Evolutionary conservation across 2,329 filamentous ascomycete species (phyloP).

Genomic region (Cladosporium velox): DNA sequence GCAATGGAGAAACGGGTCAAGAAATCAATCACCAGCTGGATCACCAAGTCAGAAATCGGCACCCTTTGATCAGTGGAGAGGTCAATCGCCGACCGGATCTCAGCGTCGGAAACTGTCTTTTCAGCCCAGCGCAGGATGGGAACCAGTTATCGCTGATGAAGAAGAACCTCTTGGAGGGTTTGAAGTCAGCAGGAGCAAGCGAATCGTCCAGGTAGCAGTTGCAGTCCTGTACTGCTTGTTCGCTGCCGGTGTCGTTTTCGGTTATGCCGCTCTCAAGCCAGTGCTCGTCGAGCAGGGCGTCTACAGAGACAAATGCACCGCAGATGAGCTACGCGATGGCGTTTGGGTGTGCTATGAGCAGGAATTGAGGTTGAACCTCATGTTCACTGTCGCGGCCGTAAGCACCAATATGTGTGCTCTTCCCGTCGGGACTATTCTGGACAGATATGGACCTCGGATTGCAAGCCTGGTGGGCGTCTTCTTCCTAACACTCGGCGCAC

Average conservation of each 20-base stretch:
- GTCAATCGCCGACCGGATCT: slow-evolving; percentile 38
- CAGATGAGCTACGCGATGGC: slow-evolving; percentile 52
- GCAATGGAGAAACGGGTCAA: slow-evolving; percentile 23
- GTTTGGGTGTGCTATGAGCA: slow-evolving; percentile 60
- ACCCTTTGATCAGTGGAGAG: slow-evolving; percentile 27
- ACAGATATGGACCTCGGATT: slow-evolving; percentile 76
- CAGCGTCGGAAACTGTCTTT: slow-evolving; percentile 52
- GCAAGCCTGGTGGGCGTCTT: slow-evolving; percentile 71
- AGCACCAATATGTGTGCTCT: slow-evolving; percentile 85
- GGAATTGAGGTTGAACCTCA: slow-evolving; percentile 71
- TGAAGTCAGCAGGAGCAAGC: slow-evolving; percentile 56
- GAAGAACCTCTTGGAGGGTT: slow-evolving; percentile 51
- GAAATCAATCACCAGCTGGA: slow-evolving; percentile 35
- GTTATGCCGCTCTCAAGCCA: slow-evolving; percentile 82
- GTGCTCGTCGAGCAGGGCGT: slow-evolving; percentile 73
- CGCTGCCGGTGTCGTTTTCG: slow-evolving; percentile 78
- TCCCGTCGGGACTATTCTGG: slow-evolving; percentile 81
- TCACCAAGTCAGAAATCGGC: slow-evolving; percentile 48
- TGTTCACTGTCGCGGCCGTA: slow-evolving; percentile 89
- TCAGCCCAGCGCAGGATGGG: slow-evolving; percentile 52
- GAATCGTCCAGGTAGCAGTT: slow-evolving; percentile 62
- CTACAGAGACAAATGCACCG: slow-evolving; percentile 65
- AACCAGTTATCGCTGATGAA: slow-evolving; percentile 40
- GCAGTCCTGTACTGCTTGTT: slow-evolving; percentile 74
- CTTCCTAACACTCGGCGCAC: slow-evolving; percentile 68